phyloP scores from a whole-genome alignment of 805 yeast genomes.

The Wickerhamomyces alni region DNA sequence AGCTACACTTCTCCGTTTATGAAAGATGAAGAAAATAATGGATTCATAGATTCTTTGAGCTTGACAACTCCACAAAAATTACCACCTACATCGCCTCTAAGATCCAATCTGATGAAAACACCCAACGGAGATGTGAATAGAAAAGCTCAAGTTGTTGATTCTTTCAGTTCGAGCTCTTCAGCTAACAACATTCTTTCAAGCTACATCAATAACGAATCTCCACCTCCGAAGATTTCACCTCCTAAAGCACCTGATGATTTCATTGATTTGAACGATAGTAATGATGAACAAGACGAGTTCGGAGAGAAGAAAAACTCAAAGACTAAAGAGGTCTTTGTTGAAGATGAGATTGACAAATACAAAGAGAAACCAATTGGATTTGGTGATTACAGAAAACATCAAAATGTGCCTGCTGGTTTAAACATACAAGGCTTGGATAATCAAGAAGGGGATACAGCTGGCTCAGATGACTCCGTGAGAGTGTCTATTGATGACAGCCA shows the following conservation, averaged over 20 bases:
- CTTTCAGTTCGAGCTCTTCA: slow-evolving; percentile 19
- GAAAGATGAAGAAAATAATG: neutral
- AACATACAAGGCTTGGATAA: slow-evolving; percentile 13
- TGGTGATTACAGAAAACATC: slow-evolving; percentile 15
- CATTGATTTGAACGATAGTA: slow-evolving; percentile 14
- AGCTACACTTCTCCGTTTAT: too few species aligned
- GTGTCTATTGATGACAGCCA: too few species aligned
- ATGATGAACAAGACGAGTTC: neutral
- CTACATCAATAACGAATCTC: slow-evolving; percentile 17
- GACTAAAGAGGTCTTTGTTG: neutral
- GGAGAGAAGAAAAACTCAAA: neutral
- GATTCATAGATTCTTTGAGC: neutral
- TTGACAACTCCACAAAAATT: slow-evolving; percentile 3
- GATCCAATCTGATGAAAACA: slow-evolving; percentile 9
- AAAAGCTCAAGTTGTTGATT: slow-evolving; percentile 20
- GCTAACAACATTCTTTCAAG: slow-evolving; percentile 16
- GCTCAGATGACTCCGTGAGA: neutral
- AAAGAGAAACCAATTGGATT: slow-evolving; percentile 13
- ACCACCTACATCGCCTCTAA: slow-evolving; percentile 14
- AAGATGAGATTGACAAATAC: slow-evolving; percentile 7
- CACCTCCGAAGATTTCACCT: slow-evolving; percentile 16
- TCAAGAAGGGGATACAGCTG: neutral
- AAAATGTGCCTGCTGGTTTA: slow-evolving; percentile 16
- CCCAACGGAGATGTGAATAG: slow-evolving; percentile 19
- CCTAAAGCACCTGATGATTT: slow-evolving; percentile 17